phyloP scores from a whole-genome alignment of 768 basidiomycete species.

The Sporobolomyces pararoseus region DNA sequence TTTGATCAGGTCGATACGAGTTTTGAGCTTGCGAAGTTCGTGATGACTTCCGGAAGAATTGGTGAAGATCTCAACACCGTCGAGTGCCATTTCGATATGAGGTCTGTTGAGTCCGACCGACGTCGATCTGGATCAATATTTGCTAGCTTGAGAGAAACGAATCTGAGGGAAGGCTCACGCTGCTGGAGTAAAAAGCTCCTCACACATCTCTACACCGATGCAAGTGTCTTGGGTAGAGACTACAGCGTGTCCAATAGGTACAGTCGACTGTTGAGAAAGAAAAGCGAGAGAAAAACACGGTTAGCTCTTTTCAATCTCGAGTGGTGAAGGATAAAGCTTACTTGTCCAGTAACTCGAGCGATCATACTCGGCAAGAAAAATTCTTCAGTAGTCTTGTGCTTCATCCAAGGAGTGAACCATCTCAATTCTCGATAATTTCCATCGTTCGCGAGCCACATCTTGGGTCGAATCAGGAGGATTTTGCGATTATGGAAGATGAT shows the following conservation, averaged over 20 bases:
- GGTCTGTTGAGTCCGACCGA: constrained; percentile 59
- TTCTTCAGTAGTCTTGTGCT: constrained; percentile 83
- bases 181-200: constrained; percentile 93
- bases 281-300: background rate
- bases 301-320: background rate
- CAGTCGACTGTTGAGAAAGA: constrained; percentile 60
- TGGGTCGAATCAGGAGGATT: constrained; percentile 91
- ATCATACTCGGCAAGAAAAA: constrained; percentile 88
- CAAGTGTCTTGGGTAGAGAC: constrained; percentile 91
- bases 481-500: constrained; percentile 78
- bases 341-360: constrained; percentile 81
- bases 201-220: constrained; percentile 93
- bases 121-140: background rate
- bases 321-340: constrained; percentile 47
- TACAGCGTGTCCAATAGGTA: constrained; percentile 93
- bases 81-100: constrained; percentile 94
- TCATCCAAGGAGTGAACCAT: constrained; percentile 93
- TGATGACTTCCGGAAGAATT: constrained; percentile 99
- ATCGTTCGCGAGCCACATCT: constrained; percentile 99
- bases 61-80: constrained; percentile 98
- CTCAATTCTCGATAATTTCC: constrained; percentile 87
- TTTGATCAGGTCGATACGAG: constrained; percentile 87
- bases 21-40: constrained; percentile 91
- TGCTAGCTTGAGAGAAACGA: background rate
- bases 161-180: constrained; percentile 58